Conservation (phyloP, 192 early-diverging fungal species). For the Backusella mclennaniae region DNA sequence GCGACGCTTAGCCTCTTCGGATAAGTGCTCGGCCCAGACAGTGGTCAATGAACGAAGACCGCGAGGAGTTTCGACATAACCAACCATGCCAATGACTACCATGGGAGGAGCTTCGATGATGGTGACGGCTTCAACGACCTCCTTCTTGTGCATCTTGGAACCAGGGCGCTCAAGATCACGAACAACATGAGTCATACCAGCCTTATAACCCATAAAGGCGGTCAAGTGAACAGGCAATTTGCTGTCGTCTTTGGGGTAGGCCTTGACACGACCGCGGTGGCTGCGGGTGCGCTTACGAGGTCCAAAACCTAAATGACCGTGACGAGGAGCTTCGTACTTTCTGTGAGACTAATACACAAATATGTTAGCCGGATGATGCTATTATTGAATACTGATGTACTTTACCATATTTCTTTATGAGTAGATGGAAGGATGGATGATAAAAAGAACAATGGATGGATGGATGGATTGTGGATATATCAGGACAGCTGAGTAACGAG, state of each 20-base stretch:
- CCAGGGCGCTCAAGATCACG: constrained; percentile 98
- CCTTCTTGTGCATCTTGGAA: constrained; percentile 99
- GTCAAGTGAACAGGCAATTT: constrained; percentile 96
- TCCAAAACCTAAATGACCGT: constrained; percentile 72
- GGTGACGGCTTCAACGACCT: constrained; percentile 98
- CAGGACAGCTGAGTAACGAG: background rate
- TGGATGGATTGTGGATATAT: constrained; percentile 21
- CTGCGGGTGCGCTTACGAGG: constrained; percentile 86
- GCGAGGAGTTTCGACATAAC: constrained; percentile 98
- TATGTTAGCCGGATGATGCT: background rate
- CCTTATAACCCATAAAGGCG: constrained; percentile 99
- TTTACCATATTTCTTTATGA: constrained; percentile 3
- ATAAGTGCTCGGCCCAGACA: constrained; percentile 99
- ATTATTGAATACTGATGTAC: background rate
- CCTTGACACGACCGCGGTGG: constrained; percentile 96
- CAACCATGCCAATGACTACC: constrained; percentile 98
- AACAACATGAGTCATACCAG: constrained; percentile 99
- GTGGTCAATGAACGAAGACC: constrained; percentile 98
- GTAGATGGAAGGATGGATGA: background rate
- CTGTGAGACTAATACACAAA: constrained; percentile 60
- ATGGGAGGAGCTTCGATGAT: constrained; percentile 98
- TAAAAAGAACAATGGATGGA: constrained; percentile 16
- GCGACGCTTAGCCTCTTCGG: constrained; percentile 96
- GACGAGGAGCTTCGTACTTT: constrained; percentile 98
- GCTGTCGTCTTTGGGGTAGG: constrained; percentile 98